Evolutionary conservation across 108 stramenopile species (phyloP), one percentile per base, ranked within the genome.

Genomic region (Craspedostauros australis): DNA sequence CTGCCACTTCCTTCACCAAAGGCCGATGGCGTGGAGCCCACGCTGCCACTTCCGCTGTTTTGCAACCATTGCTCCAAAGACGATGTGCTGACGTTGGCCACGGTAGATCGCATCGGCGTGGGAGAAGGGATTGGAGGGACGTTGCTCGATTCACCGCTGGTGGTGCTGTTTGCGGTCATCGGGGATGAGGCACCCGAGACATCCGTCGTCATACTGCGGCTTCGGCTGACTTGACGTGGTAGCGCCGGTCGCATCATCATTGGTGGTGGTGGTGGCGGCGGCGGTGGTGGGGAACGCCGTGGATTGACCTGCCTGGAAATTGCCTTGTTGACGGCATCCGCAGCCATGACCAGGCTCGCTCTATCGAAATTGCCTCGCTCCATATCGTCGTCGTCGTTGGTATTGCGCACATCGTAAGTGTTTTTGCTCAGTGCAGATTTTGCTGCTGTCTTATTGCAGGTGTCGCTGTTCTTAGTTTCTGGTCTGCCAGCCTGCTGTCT

Each of bases 31-130:
- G 2, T 21, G 5, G 40, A 30, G 29, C n/a, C 43, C 12, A 26
- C 46, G 4, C 5, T 6, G n/a, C 5, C 5, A 16, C 31, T 36
- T 5, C 25, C 36, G 15, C 7, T 2, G 21, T 19, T 24, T 33
- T 49, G 55, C 7, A 66, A 22, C 65, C 65, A 66, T 45, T 66
- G 48, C 27, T 66, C 65, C 49, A 66, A 39, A 27, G 57, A 58
- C 16, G 40, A 19, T 22, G 36, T 51, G 34, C 56, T 58, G 31
- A 58, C 46, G 32, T 46, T 66, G 7, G 19, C 20, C 33, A 59
- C 11, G n/a, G 47, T n/a, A 32, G 31, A 32, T 37, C 9, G 2
- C 46, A 5, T 8, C 21, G 20, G 25, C 38, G 38, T 52, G 14
- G 7, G n/a, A 31, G 47, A 5, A 48, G 15, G 42, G 19, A 43